Evolutionary conservation across 1,284 basidiomycete species (phyloP), one percentile per base, ranked within the genome.

Genomic region (Porogramme epimiltina): DNA sequence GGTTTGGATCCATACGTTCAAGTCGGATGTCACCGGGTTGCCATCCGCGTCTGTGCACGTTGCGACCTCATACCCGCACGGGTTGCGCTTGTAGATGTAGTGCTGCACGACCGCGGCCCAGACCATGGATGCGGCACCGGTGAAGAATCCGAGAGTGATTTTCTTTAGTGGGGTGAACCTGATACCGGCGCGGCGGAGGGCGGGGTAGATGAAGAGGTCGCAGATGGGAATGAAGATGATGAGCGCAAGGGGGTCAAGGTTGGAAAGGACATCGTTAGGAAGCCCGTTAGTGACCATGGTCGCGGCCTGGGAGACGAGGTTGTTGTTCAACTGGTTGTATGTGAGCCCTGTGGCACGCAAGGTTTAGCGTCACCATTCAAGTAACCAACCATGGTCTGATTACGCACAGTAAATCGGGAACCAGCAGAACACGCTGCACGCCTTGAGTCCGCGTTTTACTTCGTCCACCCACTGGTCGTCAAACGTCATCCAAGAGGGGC

Each of bases 381-480:
- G 20, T 9, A 26, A n/a, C 13, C 28, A 31, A 31, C 6, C 28
- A 31, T 13, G 28, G 28, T 13, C n/a, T n/a, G 40, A 4, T 22
- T n/a, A 66, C 82, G 38, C 52, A 87, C 86, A 89, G 62, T 81
- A 89, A 33, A 89, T 70, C 0, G 88, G 88, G 69, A 67, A 91
- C 80, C 87, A 92, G 39, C 79, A 65, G 72, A 95, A 95, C 51
- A 95, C 91, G 36, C 73, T 70, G 70, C 93, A 95, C 8, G 93
- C 93, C 68, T 91, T 91, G 70, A 93, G 70, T 1, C 89, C 91
- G 61, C 91, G 81, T 49, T 78, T 76, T 44, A 95, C 84, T 66
- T 95, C 92, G 49, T 93, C 89, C 16, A 95, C 90, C 84, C 86
- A 93, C 33, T 75, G 65, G 61, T 91, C 89, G 61, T 91, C 86